Conservation (phyloP, 192 early-diverging fungal species). For the Entrophospora sp. region DNA sequence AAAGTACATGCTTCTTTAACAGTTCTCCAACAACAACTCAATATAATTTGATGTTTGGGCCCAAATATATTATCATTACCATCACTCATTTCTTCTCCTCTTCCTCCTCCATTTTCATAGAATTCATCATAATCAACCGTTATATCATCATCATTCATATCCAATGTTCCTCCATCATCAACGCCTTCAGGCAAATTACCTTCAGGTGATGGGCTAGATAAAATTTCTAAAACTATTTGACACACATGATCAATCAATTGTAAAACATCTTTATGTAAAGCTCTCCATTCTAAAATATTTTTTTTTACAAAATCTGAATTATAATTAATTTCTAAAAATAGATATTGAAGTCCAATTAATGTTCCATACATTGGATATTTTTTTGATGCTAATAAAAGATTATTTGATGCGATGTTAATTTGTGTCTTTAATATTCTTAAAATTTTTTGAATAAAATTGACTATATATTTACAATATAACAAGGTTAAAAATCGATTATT, state of each 20-base stretch:
- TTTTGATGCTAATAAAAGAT: slow-evolving; percentile 44
- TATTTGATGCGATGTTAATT: slow-evolving; percentile 34
- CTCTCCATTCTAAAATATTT: slow-evolving; percentile 40
- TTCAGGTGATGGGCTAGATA: slow-evolving; percentile 77
- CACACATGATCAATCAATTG: slow-evolving; percentile 44
- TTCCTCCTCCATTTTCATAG: not conserved
- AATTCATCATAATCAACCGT: too few relatives aligned
- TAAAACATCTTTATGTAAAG: slow-evolving; percentile 37
- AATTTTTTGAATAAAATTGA: slow-evolving; percentile 43
- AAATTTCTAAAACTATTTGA: slow-evolving; percentile 54
- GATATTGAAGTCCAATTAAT: slow-evolving; percentile 45
- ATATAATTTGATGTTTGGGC: slow-evolving; percentile 73
- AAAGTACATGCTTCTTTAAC: slow-evolving; percentile 72
- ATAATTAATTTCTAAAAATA: slow-evolving; percentile 56
- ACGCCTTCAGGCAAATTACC: slow-evolving; percentile 86
- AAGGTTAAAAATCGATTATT: not conserved
- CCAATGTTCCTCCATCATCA: too few relatives aligned
- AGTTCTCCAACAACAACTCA: slow-evolving; percentile 88
- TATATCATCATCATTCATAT: too few relatives aligned
- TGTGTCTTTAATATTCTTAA: slow-evolving; percentile 42
- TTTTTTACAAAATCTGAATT: slow-evolving; percentile 30
- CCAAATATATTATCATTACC: slow-evolving; percentile 34
- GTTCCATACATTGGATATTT: slow-evolving; percentile 49
- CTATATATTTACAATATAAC: slow-evolving; percentile 23
- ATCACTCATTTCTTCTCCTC: not conserved